These are phyloP conservation scores for Boletus pseudo-olivaceus DNA, from an alignment of 768 basidiomycete species.

Conservation along the genomic window DNA sequence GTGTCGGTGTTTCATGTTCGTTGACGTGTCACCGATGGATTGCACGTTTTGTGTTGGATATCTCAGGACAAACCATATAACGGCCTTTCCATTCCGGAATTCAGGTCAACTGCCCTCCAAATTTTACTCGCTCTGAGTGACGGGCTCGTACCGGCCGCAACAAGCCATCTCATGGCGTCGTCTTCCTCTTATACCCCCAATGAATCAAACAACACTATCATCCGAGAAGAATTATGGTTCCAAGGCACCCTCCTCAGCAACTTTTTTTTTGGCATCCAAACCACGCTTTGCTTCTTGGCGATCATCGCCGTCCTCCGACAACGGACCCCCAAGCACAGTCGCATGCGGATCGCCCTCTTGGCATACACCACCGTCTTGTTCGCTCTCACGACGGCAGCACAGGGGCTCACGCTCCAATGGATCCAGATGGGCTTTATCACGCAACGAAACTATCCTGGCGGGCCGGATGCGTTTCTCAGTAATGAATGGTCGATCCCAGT, in stretches of 20 bases:
- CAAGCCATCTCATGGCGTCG: not conserved
- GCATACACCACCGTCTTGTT: conserved; percentile 1
- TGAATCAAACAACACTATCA: too few species aligned
- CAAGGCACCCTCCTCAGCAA: not conserved
- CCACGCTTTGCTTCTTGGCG: not conserved
- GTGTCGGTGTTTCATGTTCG: not conserved
- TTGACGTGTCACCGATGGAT: not conserved
- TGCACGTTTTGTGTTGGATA: too few species aligned
- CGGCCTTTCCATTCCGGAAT: not conserved
- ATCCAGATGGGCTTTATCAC: conserved; percentile 26
- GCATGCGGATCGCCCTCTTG: not conserved
- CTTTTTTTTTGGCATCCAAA: not conserved
- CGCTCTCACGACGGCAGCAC: conserved; percentile 13
- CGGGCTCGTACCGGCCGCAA: not conserved
- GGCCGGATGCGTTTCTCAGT: conserved; percentile 21
- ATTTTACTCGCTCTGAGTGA: not conserved
- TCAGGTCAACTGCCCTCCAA: not conserved
- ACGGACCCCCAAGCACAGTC: not conserved
- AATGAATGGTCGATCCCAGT: conserved; percentile 6
- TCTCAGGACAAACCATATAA: too few species aligned
- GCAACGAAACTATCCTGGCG: conserved; percentile 27
- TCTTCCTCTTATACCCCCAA: not conserved
- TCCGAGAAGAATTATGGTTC: conserved; percentile 3
- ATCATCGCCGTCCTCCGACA: too few species aligned
- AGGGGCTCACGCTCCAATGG: conserved; percentile 13